Percentiles rank a stretch among this genome's conserved stretches.
phyloP scores from a whole-genome alignment of 73 alveolate species.

The Effrenium voratum region DNA sequence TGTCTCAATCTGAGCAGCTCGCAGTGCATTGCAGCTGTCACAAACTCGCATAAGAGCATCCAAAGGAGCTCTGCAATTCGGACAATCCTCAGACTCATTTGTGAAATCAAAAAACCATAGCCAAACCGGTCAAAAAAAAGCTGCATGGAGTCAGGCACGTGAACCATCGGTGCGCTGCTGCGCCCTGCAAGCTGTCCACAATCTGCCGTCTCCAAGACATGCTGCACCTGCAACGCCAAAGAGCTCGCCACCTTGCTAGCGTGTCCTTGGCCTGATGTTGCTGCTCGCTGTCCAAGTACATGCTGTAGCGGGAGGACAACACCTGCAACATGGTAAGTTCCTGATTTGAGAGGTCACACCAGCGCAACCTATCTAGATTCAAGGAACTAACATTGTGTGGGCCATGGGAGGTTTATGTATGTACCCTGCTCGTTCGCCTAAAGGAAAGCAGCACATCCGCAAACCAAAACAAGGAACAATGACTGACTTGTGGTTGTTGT shows the following conservation, averaged over 20 bases:
- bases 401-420: too few species aligned
- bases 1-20: background rate
- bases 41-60: conserved; percentile 25
- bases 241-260: background rate
- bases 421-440: too few species aligned
- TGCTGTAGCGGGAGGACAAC: background rate
- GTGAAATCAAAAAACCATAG: too few species aligned
- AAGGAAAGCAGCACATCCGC: too few species aligned
- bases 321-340: background rate
- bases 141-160: background rate
- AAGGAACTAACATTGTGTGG: too few species aligned
- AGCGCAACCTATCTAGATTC: too few species aligned
- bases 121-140: too few species aligned
- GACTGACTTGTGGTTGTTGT: too few species aligned
- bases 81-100: conserved; percentile 57
- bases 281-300: conserved; percentile 54
- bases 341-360: background rate
- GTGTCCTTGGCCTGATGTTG: background rate
- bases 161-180: conserved; percentile 5
- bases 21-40: conserved; percentile 53
- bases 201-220: conserved; percentile 11
- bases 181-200: conserved; percentile 55
- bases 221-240: background rate
- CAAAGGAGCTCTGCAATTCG: conserved; percentile 36
- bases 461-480: too few species aligned